Evolutionary conservation across 2,329 filamentous ascomycete species (phyloP).

Genomic region (Fusarium buxicola): DNA sequence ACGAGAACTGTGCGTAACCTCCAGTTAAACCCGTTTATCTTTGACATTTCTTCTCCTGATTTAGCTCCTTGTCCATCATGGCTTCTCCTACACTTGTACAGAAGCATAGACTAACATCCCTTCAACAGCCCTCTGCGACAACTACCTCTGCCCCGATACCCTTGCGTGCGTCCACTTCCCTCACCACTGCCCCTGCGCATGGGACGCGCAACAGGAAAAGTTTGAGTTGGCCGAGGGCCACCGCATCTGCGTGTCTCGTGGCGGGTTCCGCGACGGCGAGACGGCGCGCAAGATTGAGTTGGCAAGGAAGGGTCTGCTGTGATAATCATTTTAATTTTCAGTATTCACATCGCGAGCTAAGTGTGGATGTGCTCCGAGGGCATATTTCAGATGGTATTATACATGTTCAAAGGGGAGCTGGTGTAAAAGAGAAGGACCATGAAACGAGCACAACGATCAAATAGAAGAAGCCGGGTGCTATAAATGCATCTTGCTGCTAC

Average conservation of each 20-base stretch:
- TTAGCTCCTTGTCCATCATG: neutral
- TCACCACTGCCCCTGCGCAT: conserved; percentile 95
- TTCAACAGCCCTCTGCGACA: conserved; percentile 80
- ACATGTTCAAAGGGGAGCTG: neutral
- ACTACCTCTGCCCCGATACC: conserved; percentile 94
- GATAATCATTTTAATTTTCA: conserved; percentile 5
- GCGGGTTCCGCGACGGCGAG: conserved; percentile 78
- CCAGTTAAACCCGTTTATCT: neutral
- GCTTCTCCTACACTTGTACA: neutral
- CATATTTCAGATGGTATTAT: neutral
- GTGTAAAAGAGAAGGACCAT: neutral
- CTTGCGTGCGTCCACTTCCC: conserved; percentile 96
- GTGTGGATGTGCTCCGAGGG: neutral
- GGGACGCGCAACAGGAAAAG: conserved; percentile 80
- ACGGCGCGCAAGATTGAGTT: conserved; percentile 81
- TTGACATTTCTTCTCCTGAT: neutral
- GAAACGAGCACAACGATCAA: neutral
- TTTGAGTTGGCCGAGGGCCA: conserved; percentile 78
- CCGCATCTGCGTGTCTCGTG: conserved; percentile 79
- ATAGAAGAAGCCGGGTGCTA: neutral
- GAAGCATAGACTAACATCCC: conserved; percentile 15
- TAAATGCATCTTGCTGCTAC: neutral
- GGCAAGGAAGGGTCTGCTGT: conserved; percentile 82
- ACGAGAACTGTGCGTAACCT: conserved; percentile 68
- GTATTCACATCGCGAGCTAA: neutral